Base-by-base conservation (phyloP, 2,329 filamentous ascomycete species). In the Elsinoe ampelina region DNA sequence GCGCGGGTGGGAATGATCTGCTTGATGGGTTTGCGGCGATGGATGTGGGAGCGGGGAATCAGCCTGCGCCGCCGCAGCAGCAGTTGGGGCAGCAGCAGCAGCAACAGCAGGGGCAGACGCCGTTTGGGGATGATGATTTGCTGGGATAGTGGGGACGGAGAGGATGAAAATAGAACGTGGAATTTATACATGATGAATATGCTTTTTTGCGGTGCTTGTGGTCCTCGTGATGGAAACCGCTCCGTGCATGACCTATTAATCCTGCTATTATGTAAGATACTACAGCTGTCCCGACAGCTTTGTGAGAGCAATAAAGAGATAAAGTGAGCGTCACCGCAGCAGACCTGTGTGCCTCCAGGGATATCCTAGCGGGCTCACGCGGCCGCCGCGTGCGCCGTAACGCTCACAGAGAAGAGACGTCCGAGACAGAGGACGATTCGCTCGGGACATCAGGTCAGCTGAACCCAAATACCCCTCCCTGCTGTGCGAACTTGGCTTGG, bases 1-100 rank as follows among this genome's bases (percentile, higher is more conserved):
- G 63, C 45, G 64, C 68, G 59, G 73, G 66, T 59, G 64, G 71
- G 62, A 80, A 83, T 63, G 77, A 76, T 61, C 65, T 96, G 77
- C 77, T 85, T 75, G 89, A 89, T 67, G 91, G 91, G 0, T 95
- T 98, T 67, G 87, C 84, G 26, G 83, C 83, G 3, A 77, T 98
- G 73, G 84, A 89, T 72, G 76, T 98, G 67, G 80, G 83, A 47
- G 42, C 32, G 2, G 38, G 54, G 8, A 19, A 41, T 13, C 81
- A 76, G 61, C 81, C 84, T 62, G 82, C 86, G 15, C 79, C 86
- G 32, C 84, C 86, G 13, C 76, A 85, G 3, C 75, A 77, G 10
- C 79, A 82, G 68, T 80, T 86, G 65, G 61, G 63, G 34, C 48
- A 52, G 22, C 45, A 50, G 26, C 26, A 30, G 22, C 48, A 52